phyloP scores from a whole-genome alignment of 169 alveolate genomes.

The Plasmodium berghei region DNA sequence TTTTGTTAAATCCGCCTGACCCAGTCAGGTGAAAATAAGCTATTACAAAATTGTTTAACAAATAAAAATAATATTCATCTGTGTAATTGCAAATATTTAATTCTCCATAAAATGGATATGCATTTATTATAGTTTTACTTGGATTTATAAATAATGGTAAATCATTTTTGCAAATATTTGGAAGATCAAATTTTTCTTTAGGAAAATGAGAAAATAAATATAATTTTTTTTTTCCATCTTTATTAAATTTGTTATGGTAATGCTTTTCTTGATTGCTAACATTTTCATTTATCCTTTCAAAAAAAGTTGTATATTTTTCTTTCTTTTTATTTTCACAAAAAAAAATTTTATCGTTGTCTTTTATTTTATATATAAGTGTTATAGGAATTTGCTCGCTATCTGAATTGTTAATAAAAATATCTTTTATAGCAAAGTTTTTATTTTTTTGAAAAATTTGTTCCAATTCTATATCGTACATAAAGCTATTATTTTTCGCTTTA shows the following conservation, averaged over 20 bases:
- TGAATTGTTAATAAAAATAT: constrained; percentile 21
- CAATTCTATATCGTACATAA: constrained; percentile 14
- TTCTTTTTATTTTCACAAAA: not conserved
- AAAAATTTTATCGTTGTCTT: constrained; percentile 13
- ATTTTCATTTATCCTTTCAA: constrained; percentile 5
- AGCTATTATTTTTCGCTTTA: not conserved
- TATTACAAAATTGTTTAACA: constrained; percentile 27
- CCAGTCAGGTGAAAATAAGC: constrained; percentile 65
- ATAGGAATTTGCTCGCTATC: constrained; percentile 14
- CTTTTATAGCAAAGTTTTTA: constrained; percentile 21
- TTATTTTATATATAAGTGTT: constrained; percentile 31
- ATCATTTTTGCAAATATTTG: not conserved
- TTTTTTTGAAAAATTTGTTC: constrained; percentile 27
- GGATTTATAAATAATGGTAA: constrained; percentile 39
- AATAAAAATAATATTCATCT: constrained; percentile 43
- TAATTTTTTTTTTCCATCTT: not conserved
- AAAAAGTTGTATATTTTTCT: constrained; percentile 7
- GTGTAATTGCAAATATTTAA: constrained; percentile 33
- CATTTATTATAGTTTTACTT: constrained; percentile 37
- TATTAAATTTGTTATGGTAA: not conserved
- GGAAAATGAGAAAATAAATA: no score
- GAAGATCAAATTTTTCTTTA: not conserved
- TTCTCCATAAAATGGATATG: constrained; percentile 44
- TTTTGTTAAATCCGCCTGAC: constrained; percentile 29
- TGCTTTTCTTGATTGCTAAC: not conserved